These are phyloP conservation scores for Cryptosporidium meleagridis DNA, from an alignment of 169 alveolate species.

Conservation along the genomic window DNA sequence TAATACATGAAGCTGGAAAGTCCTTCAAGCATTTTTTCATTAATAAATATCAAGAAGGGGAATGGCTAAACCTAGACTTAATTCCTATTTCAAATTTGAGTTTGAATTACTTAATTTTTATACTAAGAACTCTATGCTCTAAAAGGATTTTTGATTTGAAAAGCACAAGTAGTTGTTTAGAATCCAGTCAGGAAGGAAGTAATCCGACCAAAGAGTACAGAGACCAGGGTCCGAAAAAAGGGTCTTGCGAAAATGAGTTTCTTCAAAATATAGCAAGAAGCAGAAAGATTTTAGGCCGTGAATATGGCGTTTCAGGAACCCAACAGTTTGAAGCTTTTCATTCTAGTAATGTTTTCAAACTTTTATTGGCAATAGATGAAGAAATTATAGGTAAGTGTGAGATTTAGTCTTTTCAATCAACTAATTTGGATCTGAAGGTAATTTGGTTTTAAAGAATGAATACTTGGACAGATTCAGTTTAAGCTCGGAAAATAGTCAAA, in stretches of 20 bases:
- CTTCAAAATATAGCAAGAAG: slow-evolving; percentile 3
- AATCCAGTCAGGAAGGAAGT: neutral
- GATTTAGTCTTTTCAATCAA: neutral
- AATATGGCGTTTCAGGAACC: neutral
- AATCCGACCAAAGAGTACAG: neutral
- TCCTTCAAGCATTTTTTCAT: neutral
- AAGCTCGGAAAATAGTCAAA: neutral
- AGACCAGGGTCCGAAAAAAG: neutral
- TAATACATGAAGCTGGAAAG: neutral
- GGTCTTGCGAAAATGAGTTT: neutral
- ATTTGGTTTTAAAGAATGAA: neutral
- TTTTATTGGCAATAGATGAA: slow-evolving; percentile 32
- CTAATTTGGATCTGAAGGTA: neutral
- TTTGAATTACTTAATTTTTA: neutral
- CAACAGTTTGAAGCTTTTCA: neutral
- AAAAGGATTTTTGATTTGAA: neutral
- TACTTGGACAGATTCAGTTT: neutral
- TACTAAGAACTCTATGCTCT: neutral
- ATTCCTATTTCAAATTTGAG: slow-evolving; percentile 6
- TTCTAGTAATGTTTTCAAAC: neutral
- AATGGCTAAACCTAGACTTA: slow-evolving; percentile 53
- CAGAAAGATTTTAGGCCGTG: neutral
- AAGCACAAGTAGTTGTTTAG: neutral
- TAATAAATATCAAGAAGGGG: slow-evolving; percentile 19
- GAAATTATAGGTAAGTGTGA: slow-evolving; percentile 58